A percentile compares a stretch with the other conserved stretches of the same genome.
Evolutionary conservation across 2,329 filamentous ascomycete genomes (phyloP).

Genomic region (Ophiocordyceps robertsii): DNA sequence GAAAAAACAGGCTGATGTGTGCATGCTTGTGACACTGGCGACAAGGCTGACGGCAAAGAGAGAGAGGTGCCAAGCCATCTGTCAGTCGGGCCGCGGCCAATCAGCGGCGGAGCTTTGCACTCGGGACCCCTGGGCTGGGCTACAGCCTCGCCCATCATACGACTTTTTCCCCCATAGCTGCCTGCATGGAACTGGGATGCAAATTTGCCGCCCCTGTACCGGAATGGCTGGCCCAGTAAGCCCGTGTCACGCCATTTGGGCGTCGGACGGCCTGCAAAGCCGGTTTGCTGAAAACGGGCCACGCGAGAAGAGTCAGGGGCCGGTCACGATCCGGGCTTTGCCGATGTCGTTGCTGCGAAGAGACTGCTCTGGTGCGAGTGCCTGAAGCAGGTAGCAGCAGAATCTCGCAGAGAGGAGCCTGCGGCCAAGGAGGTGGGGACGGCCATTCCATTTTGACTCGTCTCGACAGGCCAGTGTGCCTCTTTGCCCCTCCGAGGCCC

Average conservation of each 20-base stretch:
- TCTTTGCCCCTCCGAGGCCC: too few relatives aligned
- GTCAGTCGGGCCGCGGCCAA: neutral
- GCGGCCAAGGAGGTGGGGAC: too few relatives aligned
- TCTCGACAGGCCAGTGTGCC: too few relatives aligned
- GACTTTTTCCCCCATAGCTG: slow-evolving; percentile 12
- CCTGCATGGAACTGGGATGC: slow-evolving; percentile 5
- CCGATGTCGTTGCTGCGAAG: neutral
- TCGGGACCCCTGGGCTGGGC: neutral
- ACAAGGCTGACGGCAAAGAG: neutral
- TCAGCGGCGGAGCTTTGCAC: neutral
- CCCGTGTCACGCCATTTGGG: slow-evolving; percentile 8
- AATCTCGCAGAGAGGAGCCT: too few relatives aligned
- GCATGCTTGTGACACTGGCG: neutral
- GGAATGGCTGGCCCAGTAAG: neutral
- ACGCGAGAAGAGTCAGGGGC: neutral
- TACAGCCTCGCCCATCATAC: slow-evolving; percentile 25
- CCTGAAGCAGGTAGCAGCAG: too few relatives aligned
- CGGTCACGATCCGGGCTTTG: neutral
- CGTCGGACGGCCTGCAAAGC: neutral
- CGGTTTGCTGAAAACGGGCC: neutral
- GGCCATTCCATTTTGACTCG: too few relatives aligned
- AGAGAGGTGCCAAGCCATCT: neutral
- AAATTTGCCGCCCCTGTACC: slow-evolving; percentile 2
- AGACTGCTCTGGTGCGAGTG: too few relatives aligned
- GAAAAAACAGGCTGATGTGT: too few relatives aligned